These are phyloP conservation scores for Coprinellus micaceus DNA, from an alignment of 768 basidiomycete species.

Conservation along the genomic window DNA sequence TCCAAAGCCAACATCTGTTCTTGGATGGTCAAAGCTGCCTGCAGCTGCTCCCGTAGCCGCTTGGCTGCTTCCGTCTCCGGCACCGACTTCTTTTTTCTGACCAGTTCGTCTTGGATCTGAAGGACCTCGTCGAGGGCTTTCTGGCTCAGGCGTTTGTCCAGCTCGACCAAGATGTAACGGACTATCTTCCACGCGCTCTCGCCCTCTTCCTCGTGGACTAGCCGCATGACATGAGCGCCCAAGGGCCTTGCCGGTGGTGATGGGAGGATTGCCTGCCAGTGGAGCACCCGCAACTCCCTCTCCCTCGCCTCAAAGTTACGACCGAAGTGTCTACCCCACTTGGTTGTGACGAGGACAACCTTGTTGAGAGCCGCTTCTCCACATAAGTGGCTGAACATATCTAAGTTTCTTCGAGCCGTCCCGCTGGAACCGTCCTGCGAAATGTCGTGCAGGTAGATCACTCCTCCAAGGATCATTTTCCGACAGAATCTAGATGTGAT, in stretches of 20 bases:
- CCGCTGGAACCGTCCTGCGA: conserved; percentile 26
- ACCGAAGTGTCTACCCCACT: conserved; percentile 24
- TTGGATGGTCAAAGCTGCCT: neutral
- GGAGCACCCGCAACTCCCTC: neutral
- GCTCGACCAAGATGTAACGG: neutral
- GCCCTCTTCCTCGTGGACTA: neutral
- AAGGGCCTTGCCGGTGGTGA: neutral
- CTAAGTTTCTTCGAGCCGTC: conserved; percentile 23
- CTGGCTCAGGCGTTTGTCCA: neutral
- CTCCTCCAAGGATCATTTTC: conserved; percentile 20
- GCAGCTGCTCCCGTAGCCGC: neutral
- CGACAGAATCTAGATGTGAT: conserved; percentile 13
- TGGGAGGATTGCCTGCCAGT: neutral
- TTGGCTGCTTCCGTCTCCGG: neutral
- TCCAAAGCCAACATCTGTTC: neutral
- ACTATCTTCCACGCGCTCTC: neutral
- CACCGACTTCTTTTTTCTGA: neutral
- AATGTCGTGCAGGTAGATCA: conserved; percentile 22
- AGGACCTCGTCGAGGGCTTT: neutral
- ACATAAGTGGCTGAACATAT: conserved; percentile 23
- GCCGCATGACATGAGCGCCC: neutral
- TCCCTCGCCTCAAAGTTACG: neutral
- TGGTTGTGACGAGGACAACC: conserved; percentile 29
- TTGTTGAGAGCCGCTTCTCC: conserved; percentile 18
- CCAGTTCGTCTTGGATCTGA: neutral